A percentile compares a stretch with the other conserved stretches of the same genome.
These are phyloP conservation scores for Aspergillus carlsbadensis DNA, from an alignment of 495 filamentous ascomycete species.

Conservation along the genomic window DNA sequence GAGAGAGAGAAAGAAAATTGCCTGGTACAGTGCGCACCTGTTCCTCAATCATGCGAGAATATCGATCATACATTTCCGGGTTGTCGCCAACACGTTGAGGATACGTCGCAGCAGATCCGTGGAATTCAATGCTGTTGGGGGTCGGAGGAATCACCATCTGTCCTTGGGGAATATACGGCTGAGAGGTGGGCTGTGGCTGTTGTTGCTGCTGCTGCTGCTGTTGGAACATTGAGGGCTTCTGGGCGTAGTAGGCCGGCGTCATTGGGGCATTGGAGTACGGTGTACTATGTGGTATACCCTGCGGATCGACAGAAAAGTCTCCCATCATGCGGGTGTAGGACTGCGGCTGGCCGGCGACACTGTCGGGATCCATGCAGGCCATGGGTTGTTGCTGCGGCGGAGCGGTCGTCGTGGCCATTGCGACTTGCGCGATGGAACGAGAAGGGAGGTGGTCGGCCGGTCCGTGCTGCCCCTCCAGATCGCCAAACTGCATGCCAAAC, in stretches of 20 bases:
- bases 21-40: conserved; percentile 55
- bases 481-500: conserved; percentile 51
- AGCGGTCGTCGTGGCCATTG: conserved; percentile 32
- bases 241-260: conserved; percentile 41
- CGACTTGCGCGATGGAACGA: conserved; percentile 30
- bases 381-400: conserved; percentile 25
- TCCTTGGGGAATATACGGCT: conserved; percentile 50
- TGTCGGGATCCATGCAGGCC: conserved; percentile 28
- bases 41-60: conserved; percentile 73
- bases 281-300: conserved; percentile 27
- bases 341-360: conserved; percentile 26
- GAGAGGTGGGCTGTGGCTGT: conserved; percentile 50
- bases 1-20: neutral
- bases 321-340: conserved; percentile 36
- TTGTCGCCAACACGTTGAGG: conserved; percentile 61
- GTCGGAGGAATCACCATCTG: conserved; percentile 80
- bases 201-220: conserved; percentile 48
- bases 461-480: conserved; percentile 46
- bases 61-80: conserved; percentile 68
- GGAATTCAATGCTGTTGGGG: conserved; percentile 88
- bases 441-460: conserved; percentile 34
- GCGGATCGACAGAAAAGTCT: conserved; percentile 34
- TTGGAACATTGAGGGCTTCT: conserved; percentile 31
- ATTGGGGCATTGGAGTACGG: conserved; percentile 34
- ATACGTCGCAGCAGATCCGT: conserved; percentile 63